Evolutionary conservation across 306 rosid species (phyloP).

Genomic region (Elaeagnus macrophylla): DNA sequence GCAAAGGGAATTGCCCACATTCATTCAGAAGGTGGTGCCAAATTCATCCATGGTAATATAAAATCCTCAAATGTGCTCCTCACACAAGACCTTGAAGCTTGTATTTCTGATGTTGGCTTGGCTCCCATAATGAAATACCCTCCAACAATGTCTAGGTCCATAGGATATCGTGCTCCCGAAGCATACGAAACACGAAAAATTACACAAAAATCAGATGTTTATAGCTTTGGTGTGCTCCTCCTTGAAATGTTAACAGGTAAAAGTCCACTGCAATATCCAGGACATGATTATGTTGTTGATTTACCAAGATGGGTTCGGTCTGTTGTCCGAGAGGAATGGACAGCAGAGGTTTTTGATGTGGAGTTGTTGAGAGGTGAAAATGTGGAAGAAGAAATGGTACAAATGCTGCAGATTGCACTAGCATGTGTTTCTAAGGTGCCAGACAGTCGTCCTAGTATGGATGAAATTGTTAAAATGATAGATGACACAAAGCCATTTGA

Average conservation of each 20-base stretch:
- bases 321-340: constrained; percentile 87
- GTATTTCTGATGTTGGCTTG: constrained; percentile 56
- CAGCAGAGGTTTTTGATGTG: constrained; percentile 73
- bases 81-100: constrained; percentile 45
- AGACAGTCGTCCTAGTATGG: constrained; percentile 58
- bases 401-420: constrained; percentile 69
- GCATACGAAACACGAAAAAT: constrained; percentile 44
- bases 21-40: constrained; percentile 45
- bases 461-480: constrained; percentile 47
- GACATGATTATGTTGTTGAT: constrained; percentile 51
- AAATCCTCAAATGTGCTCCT: constrained; percentile 69
- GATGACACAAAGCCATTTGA: constrained; percentile 53
- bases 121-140: constrained; percentile 49
- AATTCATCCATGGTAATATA: constrained; percentile 63
- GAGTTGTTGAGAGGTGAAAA: constrained; percentile 49
- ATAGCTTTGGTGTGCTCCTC: constrained; percentile 68
- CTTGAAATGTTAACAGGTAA: constrained; percentile 78
- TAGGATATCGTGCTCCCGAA: constrained; percentile 70
- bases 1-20: constrained; percentile 66
- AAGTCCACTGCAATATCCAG: constrained; percentile 43
- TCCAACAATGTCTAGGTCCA: constrained; percentile 41
- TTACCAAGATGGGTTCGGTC: constrained; percentile 83
- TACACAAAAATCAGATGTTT: constrained; percentile 61
- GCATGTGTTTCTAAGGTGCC: constrained; percentile 54
- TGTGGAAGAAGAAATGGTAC: constrained; percentile 79